Percentiles rank a stretch among this genome's conserved stretches.
These are phyloP conservation scores for Psilocybe tampanensis DNA, from an alignment of 768 basidiomycete genomes.

Conservation along the genomic window DNA sequence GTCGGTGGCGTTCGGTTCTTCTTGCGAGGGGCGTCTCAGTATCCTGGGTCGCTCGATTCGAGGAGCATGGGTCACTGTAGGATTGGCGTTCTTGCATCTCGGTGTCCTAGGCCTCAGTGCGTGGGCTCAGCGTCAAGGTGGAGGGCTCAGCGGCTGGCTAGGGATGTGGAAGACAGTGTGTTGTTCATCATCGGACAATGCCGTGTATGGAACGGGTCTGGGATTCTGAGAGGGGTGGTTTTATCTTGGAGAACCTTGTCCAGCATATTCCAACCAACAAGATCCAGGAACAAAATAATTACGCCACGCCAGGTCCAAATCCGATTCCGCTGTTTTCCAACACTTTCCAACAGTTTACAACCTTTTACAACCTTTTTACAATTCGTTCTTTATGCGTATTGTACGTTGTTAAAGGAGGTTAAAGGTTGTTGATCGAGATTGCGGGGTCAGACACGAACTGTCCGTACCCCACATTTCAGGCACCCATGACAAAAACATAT, in stretches of 20 bases:
- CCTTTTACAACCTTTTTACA: too few species aligned
- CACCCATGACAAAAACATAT: too few species aligned
- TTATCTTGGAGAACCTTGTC: too few species aligned
- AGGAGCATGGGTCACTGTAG: conserved; percentile 19
- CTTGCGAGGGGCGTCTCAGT: not conserved
- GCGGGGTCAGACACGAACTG: not conserved
- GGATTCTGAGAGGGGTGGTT: too few species aligned
- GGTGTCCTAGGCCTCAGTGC: conserved; percentile 9
- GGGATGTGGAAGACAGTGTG: not conserved
- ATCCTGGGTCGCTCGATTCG: not conserved
- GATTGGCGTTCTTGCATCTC: conserved; percentile 22
- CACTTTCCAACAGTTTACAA: too few species aligned
- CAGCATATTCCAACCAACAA: too few species aligned
- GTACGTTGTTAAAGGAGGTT: too few species aligned
- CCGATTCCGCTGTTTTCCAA: too few species aligned
- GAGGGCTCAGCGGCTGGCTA: not conserved
- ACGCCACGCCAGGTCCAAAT: too few species aligned
- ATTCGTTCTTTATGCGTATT: too few species aligned
- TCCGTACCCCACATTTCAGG: not conserved
- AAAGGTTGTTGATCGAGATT: too few species aligned
- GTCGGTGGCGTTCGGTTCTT: not conserved
- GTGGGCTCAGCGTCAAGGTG: not conserved
- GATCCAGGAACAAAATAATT: too few species aligned
- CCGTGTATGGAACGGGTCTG: not conserved
- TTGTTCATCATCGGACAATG: not conserved